Conservation (phyloP, 441 rosid genomes). For the Erodium chrysanthum region DNA sequence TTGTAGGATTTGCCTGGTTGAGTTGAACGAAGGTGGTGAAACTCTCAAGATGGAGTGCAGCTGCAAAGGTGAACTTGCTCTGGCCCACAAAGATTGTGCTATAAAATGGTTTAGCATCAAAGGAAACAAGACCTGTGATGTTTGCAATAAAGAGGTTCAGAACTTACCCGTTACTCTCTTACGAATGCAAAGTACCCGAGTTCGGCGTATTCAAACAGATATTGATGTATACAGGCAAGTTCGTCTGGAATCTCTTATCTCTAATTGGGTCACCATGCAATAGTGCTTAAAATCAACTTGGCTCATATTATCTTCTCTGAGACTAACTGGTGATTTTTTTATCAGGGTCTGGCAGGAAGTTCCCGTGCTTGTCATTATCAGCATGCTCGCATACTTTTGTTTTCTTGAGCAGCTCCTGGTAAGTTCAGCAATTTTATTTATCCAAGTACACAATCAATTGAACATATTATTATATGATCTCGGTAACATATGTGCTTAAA, state of each 20-base stretch:
- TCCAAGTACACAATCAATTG: background rate
- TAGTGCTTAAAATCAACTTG: background rate
- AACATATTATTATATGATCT: background rate
- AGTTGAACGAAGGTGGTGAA: constrained; percentile 38
- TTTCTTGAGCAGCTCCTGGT: constrained; percentile 38
- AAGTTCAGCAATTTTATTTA: background rate
- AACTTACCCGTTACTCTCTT: constrained; percentile 37
- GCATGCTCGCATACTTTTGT: constrained; percentile 41
- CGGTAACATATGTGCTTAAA: background rate
- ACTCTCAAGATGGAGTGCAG: constrained; percentile 43
- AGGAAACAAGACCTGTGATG: constrained; percentile 42
- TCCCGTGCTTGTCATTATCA: constrained; percentile 36
- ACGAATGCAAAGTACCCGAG: constrained; percentile 28
- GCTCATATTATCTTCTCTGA: background rate
- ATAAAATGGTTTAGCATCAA: constrained; percentile 44
- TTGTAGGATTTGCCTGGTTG: constrained; percentile 42
- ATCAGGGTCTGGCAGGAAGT: constrained; percentile 39
- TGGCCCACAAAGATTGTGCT: constrained; percentile 40
- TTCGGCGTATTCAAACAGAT: constrained; percentile 23
- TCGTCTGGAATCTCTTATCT: background rate
- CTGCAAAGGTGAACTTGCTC: constrained; percentile 45
- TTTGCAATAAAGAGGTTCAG: constrained; percentile 38
- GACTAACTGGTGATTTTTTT: constrained; percentile 4
- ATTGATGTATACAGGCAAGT: constrained; percentile 36
- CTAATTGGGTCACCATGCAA: background rate